phyloP scores from a whole-genome alignment of 768 basidiomycete genomes.

The Phaffia tasmanica region DNA sequence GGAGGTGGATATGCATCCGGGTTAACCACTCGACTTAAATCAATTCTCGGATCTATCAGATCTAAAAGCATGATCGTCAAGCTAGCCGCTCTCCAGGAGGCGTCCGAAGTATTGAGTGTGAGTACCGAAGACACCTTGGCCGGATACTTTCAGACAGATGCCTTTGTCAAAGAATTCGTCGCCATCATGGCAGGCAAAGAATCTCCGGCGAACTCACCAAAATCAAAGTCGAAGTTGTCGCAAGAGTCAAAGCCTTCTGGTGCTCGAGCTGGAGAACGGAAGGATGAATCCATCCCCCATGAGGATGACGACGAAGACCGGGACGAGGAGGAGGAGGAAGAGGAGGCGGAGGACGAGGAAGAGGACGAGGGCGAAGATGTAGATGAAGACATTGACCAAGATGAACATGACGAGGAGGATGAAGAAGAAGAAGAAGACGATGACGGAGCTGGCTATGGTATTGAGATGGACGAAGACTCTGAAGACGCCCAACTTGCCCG shows the following conservation, averaged over 20 bases:
- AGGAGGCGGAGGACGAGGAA: slow-evolving; percentile 40
- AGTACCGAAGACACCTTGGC: slow-evolving; percentile 94
- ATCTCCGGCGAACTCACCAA: slow-evolving; percentile 26
- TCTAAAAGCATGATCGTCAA: slow-evolving; percentile 54
- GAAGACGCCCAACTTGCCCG: slow-evolving; percentile 84
- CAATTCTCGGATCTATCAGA: slow-evolving; percentile 71
- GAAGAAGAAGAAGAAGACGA: slow-evolving; percentile 16
- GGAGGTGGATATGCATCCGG: slow-evolving; percentile 71
- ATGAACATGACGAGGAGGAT: slow-evolving; percentile 45
- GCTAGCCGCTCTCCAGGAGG: slow-evolving; percentile 79
- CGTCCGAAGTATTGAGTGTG: slow-evolving; percentile 87
- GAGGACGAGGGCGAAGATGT: slow-evolving; percentile 53
- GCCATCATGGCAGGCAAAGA: slow-evolving; percentile 59
- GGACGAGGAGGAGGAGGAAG: slow-evolving; percentile 18
- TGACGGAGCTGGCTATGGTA: slow-evolving; percentile 40
- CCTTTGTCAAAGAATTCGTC: slow-evolving; percentile 82
- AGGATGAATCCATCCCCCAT: slow-evolving; percentile 7
- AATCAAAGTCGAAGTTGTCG: neutral
- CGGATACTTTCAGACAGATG: slow-evolving; percentile 88
- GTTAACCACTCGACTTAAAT: slow-evolving; percentile 74
- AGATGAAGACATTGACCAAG: slow-evolving; percentile 49
- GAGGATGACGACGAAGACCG: slow-evolving; percentile 29
- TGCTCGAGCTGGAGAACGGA: neutral
- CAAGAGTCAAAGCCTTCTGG: neutral
- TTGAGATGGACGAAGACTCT: slow-evolving; percentile 32